These are phyloP conservation scores for Clohesyomyces aquaticus DNA, from an alignment of 495 filamentous ascomycete species.

Conservation along the genomic window DNA sequence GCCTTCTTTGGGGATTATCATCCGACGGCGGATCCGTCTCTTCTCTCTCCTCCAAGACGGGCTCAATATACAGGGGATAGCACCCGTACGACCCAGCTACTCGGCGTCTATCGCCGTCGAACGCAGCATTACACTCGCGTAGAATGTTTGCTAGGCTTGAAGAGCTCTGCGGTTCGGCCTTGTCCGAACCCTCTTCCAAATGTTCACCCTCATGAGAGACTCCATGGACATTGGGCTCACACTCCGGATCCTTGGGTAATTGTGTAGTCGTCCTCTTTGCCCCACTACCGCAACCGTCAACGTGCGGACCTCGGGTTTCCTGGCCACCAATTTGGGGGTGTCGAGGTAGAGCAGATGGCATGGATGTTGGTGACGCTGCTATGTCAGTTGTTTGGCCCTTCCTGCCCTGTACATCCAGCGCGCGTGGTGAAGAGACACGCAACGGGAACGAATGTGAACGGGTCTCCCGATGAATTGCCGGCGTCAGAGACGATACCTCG, in stretches of 20 bases:
- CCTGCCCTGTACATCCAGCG: background rate
- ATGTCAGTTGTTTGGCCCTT: background rate
- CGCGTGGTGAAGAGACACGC: slow-evolving; percentile 20
- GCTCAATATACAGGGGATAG: background rate
- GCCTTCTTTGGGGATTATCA: slow-evolving; percentile 1
- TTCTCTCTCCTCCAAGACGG: background rate
- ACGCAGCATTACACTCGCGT: slow-evolving; percentile 21
- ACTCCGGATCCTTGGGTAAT: background rate
- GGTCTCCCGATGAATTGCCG: slow-evolving; percentile 22
- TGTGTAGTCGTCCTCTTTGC: background rate
- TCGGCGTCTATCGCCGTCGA: slow-evolving; percentile 10
- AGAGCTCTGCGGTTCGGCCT: slow-evolving; percentile 5
- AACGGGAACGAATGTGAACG: slow-evolving; percentile 26
- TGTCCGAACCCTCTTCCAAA: background rate
- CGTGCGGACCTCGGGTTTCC: background rate
- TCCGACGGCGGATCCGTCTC: background rate
- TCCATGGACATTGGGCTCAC: background rate
- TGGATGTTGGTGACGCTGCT: slow-evolving; percentile 12
- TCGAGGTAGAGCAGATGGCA: slow-evolving; percentile 5
- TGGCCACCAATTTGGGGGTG: background rate
- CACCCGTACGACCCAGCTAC: background rate
- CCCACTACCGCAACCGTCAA: background rate
- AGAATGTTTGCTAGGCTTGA: slow-evolving; percentile 25
- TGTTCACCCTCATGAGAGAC: background rate
- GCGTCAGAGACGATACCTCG: slow-evolving; percentile 20